Evolutionary conservation across 768 basidiomycete genomes (phyloP), one percentile per base, ranked within the genome.

Genomic region (Kondoa malvinella): DNA sequence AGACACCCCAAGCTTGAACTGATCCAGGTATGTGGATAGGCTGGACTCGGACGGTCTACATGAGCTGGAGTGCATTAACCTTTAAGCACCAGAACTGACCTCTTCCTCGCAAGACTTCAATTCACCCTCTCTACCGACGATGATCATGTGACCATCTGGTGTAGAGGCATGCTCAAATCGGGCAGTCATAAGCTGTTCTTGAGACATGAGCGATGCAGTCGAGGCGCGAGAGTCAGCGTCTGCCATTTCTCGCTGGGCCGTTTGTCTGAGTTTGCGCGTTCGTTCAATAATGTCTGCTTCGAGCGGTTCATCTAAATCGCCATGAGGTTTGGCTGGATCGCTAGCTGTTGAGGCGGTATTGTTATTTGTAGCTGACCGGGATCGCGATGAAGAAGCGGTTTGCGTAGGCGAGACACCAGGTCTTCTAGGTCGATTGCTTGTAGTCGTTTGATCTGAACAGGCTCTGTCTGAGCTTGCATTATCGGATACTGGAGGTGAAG

Each of bases 11-110:
- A 0, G 83, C 85, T 78, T 91, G 89, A 1, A 89, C 82, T 1
- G 88, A 85, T 1, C 88, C 88, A 15, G 88, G 89, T 0, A 85
- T 84, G 0, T 85, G 83, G 61, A 91, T 91, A 0, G 88, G 89
- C 85, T 87, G 66, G 4, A 57, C 40, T 30, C n/a, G 34, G 14
- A 66, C 58, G 62, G 60, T 17, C 56, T 65, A 34, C n/a, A 25
- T 17, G 34, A 67, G 26, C 16, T n/a, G n/a, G n/a, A n/a, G 4
- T 8, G 65, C 31, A 31, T 26, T 25, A 30, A 26, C 63, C 63
- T 8, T 64, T 12, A 32, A 61, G 27, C 56, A 59, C 33, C 17
- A 71, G 32, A 25, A 61, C 72, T 60, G 61, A 84, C 86, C 81
- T 89, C 87, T 73, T 89, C 88, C 75, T 89, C 87, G 72, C 88